Conservation (phyloP, 176 grass and related monocot genomes). For the Saccharum officinarum region DNA sequence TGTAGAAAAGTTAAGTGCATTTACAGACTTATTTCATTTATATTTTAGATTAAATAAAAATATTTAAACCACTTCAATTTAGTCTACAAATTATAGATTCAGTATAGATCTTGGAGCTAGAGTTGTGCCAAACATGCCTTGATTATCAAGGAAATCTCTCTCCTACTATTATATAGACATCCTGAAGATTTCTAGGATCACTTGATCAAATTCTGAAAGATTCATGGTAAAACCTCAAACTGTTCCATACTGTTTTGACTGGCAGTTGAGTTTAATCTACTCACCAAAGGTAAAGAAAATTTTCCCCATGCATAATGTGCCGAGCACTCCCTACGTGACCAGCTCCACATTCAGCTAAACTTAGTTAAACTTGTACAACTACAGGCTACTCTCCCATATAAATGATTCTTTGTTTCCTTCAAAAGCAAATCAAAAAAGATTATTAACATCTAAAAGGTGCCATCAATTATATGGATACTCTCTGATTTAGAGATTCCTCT, state of each 20-base stretch:
- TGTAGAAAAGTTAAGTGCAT: too few species aligned
- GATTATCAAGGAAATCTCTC: neutral
- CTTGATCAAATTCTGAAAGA: neutral
- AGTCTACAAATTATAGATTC: too few species aligned
- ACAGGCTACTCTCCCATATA: conserved; percentile 3
- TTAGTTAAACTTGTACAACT: neutral
- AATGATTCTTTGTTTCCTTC: neutral
- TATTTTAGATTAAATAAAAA: too few species aligned
- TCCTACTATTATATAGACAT: neutral
- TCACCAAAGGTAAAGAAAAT: neutral
- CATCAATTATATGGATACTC: neutral
- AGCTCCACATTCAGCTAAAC: neutral
- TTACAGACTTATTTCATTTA: too few species aligned
- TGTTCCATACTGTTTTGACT: neutral
- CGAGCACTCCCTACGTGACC: neutral
- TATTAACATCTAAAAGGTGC: neutral
- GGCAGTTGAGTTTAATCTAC: neutral
- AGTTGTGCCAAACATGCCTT: too few species aligned
- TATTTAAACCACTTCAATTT: too few species aligned
- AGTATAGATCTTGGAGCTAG: too few species aligned
- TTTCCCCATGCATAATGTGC: neutral
- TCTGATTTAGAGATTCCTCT: neutral
- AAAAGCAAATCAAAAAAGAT: neutral
- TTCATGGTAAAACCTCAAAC: neutral
- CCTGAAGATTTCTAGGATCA: neutral